These are phyloP conservation scores for Zarea fungicola DNA, from an alignment of 2,329 filamentous ascomycete genomes.

Conservation along the genomic window DNA sequence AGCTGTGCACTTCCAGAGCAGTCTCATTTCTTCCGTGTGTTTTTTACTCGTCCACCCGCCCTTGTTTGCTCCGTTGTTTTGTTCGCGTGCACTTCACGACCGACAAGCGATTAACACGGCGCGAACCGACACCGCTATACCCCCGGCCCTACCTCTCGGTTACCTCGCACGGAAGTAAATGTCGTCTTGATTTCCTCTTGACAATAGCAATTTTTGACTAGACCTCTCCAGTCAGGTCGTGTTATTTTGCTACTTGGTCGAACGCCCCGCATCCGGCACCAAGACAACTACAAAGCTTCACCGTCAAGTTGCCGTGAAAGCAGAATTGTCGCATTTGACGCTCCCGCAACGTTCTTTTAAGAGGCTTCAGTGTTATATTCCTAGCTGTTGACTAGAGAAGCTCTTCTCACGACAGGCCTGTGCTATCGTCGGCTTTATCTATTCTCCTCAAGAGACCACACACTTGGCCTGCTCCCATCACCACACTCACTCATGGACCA, in stretches of 20 bases:
- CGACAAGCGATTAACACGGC: slow-evolving; percentile 2
- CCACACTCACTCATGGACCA: slow-evolving; percentile 6
- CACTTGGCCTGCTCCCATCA: no score
- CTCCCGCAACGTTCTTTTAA: no score
- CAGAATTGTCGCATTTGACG: no score
- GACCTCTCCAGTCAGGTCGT: background rate
- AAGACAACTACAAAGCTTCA: slow-evolving; percentile 1
- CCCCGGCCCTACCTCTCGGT: background rate
- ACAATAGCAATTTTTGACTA: background rate
- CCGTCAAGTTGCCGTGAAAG: no score
- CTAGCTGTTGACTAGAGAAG: no score
- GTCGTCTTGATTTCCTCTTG: background rate
- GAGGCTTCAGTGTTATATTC: background rate
- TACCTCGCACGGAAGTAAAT: background rate
- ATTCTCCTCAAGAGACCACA: no score
- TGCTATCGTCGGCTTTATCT: no score
- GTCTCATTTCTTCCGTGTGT: background rate
- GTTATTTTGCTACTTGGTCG: slow-evolving; percentile 7
- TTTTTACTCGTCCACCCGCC: slow-evolving; percentile 1
- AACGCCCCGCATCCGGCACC: slow-evolving; percentile 5
- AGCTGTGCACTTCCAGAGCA: slow-evolving; percentile 1
- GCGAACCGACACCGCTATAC: background rate
- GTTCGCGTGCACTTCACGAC: slow-evolving; percentile 10
- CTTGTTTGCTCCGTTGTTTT: slow-evolving; percentile 2
- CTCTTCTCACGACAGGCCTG: no score